Evolutionary conservation across 148 eudicot species (phyloP), one percentile per base, ranked within the genome.

Genomic region (Limonium bicolor): DNA sequence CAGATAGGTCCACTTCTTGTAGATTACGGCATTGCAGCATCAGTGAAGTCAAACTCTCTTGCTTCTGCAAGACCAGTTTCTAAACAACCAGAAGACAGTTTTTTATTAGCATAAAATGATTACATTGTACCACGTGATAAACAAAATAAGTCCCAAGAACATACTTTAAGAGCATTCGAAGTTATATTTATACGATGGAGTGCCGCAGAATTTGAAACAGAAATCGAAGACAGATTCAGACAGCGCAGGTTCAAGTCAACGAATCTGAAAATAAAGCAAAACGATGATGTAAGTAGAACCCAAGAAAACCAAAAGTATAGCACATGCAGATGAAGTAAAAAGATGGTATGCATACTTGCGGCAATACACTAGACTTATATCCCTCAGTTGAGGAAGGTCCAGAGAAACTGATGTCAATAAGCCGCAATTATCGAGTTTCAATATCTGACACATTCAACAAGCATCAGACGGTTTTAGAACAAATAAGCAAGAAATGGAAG

Each of bases 1-100:
- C 97, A 50, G 87, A 67, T 49, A 90, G 97, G 64, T 90, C 95
- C 46, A 90, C 92, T 71, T 84, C 97, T 75, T 64, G 77, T 56
- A 90, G 61, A 65, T 53, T 55, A 9, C 43, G 79, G 64, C 95
- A 90, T 34, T 84, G 81, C 64, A 90, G 63, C 43, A 75, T 67
- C 30, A 90, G 67, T 13, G 77, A 60, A 7, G 77, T 80, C 73
- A 90, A 77, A 69, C 86, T 90, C 63, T 90, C 97, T 67, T 84
- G 97, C 71, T 90, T 90, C 49, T 90, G 94, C 67, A 90, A 62
- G 22, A 76, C 77, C 43, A 90, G 30, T 71, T 90, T 90, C 97
- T 90, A 80, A 2, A 26, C 18, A n/a, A n/a, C n/a, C n/a, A n/a
- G n/a, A n/a, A n/a, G n/a, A n/a, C n/a, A n/a, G n/a, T n/a, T n/a